phyloP scores from a whole-genome alignment of 2,329 filamentous ascomycete genomes.

The Paramyrothecium sp. region DNA sequence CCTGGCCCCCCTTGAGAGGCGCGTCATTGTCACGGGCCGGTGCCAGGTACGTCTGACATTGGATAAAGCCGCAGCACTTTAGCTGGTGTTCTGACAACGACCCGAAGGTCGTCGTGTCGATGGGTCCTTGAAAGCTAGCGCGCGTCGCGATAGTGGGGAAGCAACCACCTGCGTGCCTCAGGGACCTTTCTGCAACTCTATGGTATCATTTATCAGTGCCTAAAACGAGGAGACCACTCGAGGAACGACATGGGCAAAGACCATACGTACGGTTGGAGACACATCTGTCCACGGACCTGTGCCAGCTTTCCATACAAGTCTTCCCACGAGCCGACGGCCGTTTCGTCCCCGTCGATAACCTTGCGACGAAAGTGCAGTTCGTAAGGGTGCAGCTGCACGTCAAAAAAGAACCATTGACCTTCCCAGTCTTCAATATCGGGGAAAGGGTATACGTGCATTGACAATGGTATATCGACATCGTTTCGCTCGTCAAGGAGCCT shows the following conservation, averaged over 20 bases:
- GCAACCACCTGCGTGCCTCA: conserved; percentile 1
- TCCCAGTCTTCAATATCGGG: too few relatives aligned
- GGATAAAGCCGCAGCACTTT: conserved; percentile 8
- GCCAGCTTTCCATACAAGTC: too few relatives aligned
- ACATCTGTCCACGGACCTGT: too few relatives aligned
- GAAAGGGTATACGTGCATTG: too few relatives aligned
- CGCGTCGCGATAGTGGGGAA: conserved; percentile 4
- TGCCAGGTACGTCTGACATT: too few relatives aligned
- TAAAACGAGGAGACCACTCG: background rate
- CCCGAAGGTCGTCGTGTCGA: conserved; percentile 7
- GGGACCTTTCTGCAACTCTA: conserved; percentile 2
- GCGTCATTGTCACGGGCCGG: too few relatives aligned
- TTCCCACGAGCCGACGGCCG: conserved; percentile 2
- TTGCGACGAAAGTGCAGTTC: conserved; percentile 4
- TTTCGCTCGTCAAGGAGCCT: too few relatives aligned
- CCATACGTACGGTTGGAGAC: too few relatives aligned
- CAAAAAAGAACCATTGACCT: too few relatives aligned
- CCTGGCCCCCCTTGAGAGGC: too few relatives aligned
- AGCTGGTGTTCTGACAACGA: conserved; percentile 5
- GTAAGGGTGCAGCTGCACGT: background rate
- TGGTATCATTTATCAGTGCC: conserved; percentile 1
- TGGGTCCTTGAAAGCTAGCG: conserved; percentile 7
- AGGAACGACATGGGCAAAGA: background rate
- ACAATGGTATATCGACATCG: too few relatives aligned
- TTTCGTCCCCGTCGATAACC: conserved; percentile 3